Evolutionary conservation across 495 filamentous ascomycete genomes (phyloP), one percentile per base, ranked within the genome.

Genomic region (Podospora appendiculata): DNA sequence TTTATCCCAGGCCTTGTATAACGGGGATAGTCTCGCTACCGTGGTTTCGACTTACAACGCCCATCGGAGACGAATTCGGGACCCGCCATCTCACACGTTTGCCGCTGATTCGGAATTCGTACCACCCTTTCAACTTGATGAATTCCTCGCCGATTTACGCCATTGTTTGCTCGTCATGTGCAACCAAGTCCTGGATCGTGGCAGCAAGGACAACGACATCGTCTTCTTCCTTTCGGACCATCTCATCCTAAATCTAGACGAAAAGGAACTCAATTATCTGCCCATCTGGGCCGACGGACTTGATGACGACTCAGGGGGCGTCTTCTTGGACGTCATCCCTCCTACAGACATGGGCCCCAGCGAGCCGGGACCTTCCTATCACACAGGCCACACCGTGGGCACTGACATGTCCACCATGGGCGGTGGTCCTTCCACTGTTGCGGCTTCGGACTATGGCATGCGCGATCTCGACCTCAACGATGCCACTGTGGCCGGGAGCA

Each of bases 271-370:
- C 16, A 56, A 66, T 11, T 75, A 65, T 47, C 61, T 77, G 6
- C 73, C 73, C 3, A 66, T 74, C 3, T 77, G 72, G 72, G 73
- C 71, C 13, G 71, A 63, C n/a, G 73, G 73, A 10, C 55, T 70
- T 10, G 67, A 75, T 32, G 73, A 77, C 41, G 73, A 66, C 4
- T 67, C 69, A 4, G 73, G 72, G 18, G 71, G 68, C 16, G 71
- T 75, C n/a, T 76, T 69, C 40, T 65, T 74, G 38, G 39, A 58
- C 0, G 47, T 48, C 1, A 57, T 77, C 4, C 72, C 73, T 0
- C 60, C 66, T 6, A 59, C 73, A 0, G 65, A 70, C 9, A 57
- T 68, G 51, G 73, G 72, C 0, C 71, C 73, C 0, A 65, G 57
- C 10, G 73, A 71, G 4, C 73, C 73, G 1, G 73, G 73, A 0